Evolutionary conservation across 495 filamentous ascomycete species (phyloP).

Genomic region (Xylaria curta): DNA sequence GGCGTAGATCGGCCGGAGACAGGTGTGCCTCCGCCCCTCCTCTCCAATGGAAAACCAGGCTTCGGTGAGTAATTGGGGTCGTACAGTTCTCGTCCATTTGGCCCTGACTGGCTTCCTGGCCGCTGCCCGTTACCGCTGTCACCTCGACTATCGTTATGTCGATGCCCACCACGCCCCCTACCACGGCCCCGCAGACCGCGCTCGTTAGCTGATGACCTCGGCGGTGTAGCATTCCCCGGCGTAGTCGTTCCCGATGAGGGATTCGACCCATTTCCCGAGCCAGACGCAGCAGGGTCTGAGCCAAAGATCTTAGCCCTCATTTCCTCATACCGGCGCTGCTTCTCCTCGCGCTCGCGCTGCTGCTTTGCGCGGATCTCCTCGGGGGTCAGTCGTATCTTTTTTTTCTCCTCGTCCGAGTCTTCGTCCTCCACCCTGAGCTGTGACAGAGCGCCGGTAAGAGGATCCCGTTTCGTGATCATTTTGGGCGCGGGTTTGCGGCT

Average conservation of each 20-base stretch:
- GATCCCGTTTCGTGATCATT: slow-evolving; percentile 53
- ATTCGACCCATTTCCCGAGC: slow-evolving; percentile 59
- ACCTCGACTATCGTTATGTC: slow-evolving; percentile 36
- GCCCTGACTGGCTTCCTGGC: slow-evolving; percentile 35
- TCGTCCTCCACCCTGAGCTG: slow-evolving; percentile 55
- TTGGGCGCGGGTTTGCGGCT: slow-evolving; percentile 76
- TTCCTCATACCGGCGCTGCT: slow-evolving; percentile 87
- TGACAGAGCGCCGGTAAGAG: slow-evolving; percentile 58
- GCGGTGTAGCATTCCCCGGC: slow-evolving; percentile 67
- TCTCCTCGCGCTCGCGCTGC: slow-evolving; percentile 80
- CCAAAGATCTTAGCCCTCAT: slow-evolving; percentile 85
- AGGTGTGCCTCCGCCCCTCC: slow-evolving; percentile 52
- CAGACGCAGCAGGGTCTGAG: slow-evolving; percentile 35
- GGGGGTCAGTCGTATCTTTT: slow-evolving; percentile 61
- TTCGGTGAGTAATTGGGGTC: slow-evolving; percentile 74
- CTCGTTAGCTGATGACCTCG: slow-evolving; percentile 49
- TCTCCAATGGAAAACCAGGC: slow-evolving; percentile 56
- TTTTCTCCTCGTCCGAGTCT: slow-evolving; percentile 67
- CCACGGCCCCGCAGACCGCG: slow-evolving; percentile 31
- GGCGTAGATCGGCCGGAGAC: slow-evolving; percentile 51
- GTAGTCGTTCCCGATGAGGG: slow-evolving; percentile 54
- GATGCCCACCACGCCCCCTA: slow-evolving; percentile 31
- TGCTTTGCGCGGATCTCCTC: slow-evolving; percentile 78
- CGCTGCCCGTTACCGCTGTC: slow-evolving; percentile 35
- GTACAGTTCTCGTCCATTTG: slow-evolving; percentile 60